Base-by-base conservation (phyloP, 2,329 filamentous ascomycete genomes). In the Tetracladium maxilliforme region DNA sequence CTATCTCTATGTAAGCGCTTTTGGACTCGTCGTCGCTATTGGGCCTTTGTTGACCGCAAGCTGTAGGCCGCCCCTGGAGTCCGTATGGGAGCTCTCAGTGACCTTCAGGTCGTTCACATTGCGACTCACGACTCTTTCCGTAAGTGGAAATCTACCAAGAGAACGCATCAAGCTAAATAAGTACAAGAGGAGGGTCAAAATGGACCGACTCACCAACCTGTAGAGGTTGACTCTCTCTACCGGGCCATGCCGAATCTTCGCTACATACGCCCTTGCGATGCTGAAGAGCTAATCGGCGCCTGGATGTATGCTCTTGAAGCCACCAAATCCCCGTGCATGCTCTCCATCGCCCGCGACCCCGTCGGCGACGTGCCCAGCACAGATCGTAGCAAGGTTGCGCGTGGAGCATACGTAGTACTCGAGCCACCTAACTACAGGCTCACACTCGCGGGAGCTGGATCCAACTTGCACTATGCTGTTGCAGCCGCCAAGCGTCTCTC, bases 301-400 rank as follows among this genome's bases (percentile, higher is more conserved):
- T 56, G 44, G 45, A 43, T 43, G 11, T 30, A 33, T 9, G 51
- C 51, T 10, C 38, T 54, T 10, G 34, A 52, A 31, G 42, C 44
- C 2, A 46, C 43, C 22, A 38, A 52, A 23, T 51, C 48, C 0
- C 52, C 61, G 3, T 51, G 48, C 4, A 59, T 66, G 26, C 54
- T 67, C 33, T 64, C 59, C 2, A 49, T 56, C n/a, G 60, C 51
- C 10, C 49, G 58, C 7, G 56, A 64, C 21, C 44, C 46, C 15
- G 38, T 61, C 16, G 42, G 43, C 48, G 16, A 52, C 59, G 26
- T 45, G 52, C 19, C 41, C 47, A 11, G 39, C 48, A 23, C 32
- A 49, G 36, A 34, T 51, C 52, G 0, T 42, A 36, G 10, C 51
- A 59, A 1, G 51, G 54, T 58, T 2, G 38, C 41, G n/a, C 47